Evolutionary conservation across 129 eudicot genomes (phyloP).

Genomic region (Gnaphalium uliginosum): DNA sequence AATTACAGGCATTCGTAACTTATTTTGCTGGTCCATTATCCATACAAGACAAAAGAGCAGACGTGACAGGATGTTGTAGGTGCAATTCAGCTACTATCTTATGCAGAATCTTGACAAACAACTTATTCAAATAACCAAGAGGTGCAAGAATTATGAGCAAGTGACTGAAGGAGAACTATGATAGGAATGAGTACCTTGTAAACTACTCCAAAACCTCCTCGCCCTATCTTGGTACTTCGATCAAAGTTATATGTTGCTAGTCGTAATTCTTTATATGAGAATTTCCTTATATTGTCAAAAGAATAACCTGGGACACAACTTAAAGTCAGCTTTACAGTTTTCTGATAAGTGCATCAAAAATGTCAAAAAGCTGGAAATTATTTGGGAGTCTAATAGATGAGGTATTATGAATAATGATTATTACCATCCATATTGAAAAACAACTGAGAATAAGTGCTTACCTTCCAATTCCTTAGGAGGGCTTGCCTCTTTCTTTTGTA

Average conservation of each 20-base stretch:
- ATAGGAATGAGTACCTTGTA: constrained; percentile 64
- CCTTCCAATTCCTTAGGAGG: constrained; percentile 51
- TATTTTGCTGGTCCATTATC: constrained; percentile 18
- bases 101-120: constrained; percentile 1
- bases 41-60: background rate
- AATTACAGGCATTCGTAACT: background rate
- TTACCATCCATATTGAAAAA: background rate
- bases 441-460: constrained; percentile 4
- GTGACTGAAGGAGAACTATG: background rate
- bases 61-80: background rate
- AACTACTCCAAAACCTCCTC: constrained; percentile 96
- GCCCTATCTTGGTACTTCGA: constrained; percentile 73
- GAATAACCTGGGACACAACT: constrained; percentile 47
- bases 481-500: constrained; percentile 36
- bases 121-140: constrained; percentile 1
- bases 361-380: background rate
- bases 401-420: constrained; percentile 11
- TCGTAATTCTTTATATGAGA: constrained; percentile 66
- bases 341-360: constrained; percentile 12
- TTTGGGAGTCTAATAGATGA: background rate
- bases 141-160: constrained; percentile 5
- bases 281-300: constrained; percentile 52
- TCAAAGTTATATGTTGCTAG: constrained; percentile 70
- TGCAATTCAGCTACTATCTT: background rate
- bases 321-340: constrained; percentile 14